Evolutionary conservation across 2,329 filamentous ascomycete genomes (phyloP), one percentile per base, ranked within the genome.

Genomic region (Venturia aucupariae): DNA sequence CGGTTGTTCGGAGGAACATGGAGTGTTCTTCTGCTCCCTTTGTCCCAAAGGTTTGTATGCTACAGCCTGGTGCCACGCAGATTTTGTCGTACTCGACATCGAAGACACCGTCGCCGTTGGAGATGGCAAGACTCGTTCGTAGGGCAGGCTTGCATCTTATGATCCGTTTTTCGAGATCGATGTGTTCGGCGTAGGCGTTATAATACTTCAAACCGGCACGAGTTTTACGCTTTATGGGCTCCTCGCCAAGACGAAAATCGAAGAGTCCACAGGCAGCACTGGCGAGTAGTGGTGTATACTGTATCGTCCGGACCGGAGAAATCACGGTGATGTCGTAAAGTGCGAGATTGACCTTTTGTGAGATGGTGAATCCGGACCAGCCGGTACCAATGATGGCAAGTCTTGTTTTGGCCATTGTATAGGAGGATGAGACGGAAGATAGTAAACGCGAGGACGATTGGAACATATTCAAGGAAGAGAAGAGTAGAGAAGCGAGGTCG

Each of bases 171-270:
- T 71, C 67, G 30, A 79, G 74, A 66, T 79, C 74, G 44, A 80
- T 72, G 62, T 68, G 64, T 22, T 73, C 68, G 4, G 76, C 78
- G 22, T 70, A 70, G 32, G 77, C 78, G 68, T 80, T 79, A 70
- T 76, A 72, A 66, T 75, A 44, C 70, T 67, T 3, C 68, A 67
- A 2, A 65, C 67, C 8, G n/a, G 30, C 11, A 17, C 72, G 68
- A 41, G 71, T 68, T 46, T 73, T 71, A 24, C 75, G 70, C 13
- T 77, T 72, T 6, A 80, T 68, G 0, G 77, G 76, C 67, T 79
- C 78, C 67, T 80, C 78, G 24, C 78, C 77, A 1, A 79, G 72
- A 27, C 76, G 72, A 66, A 79, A 78, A 63, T 79, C 73, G 72
- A 79, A 79, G 38, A 79, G 72, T 0, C 76, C 77, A 55, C 75